phyloP scores from a whole-genome alignment of 179 eudicot genomes.

The Silene vulgaris region DNA sequence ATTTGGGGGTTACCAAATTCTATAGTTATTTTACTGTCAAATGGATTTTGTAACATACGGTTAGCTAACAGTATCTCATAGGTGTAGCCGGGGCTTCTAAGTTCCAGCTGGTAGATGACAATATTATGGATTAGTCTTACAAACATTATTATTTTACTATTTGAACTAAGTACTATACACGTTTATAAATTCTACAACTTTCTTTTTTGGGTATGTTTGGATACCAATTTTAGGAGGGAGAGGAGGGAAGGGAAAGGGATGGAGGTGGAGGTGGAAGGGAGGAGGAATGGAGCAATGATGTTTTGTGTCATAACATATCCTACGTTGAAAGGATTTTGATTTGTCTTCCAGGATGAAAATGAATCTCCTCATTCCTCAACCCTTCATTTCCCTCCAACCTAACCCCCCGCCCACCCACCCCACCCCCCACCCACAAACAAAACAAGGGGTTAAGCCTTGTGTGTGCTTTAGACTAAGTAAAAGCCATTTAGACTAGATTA shows the following conservation, averaged over 20 bases:
- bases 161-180: neutral
- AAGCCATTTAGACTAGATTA: neutral
- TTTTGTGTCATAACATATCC: neutral
- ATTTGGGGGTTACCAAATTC: neutral
- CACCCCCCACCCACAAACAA: no score
- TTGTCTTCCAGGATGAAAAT: neutral
- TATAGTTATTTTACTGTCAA: neutral
- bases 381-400: neutral
- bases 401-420: no score
- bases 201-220: neutral
- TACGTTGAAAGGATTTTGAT: neutral
- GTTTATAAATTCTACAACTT: neutral
- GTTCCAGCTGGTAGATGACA: constrained; percentile 10
- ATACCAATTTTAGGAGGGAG: neutral
- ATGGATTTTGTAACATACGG: constrained; percentile 3
- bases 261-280: neutral
- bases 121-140: neutral
- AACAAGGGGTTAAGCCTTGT: no score
- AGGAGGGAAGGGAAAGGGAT: neutral
- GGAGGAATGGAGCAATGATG: neutral
- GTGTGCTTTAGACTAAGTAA: neutral
- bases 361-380: neutral
- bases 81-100: neutral
- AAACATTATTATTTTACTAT: neutral
- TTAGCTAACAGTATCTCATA: neutral